Base-by-base conservation (phyloP, 495 filamentous ascomycete genomes). In the Penicillium psychrofluorescens region DNA sequence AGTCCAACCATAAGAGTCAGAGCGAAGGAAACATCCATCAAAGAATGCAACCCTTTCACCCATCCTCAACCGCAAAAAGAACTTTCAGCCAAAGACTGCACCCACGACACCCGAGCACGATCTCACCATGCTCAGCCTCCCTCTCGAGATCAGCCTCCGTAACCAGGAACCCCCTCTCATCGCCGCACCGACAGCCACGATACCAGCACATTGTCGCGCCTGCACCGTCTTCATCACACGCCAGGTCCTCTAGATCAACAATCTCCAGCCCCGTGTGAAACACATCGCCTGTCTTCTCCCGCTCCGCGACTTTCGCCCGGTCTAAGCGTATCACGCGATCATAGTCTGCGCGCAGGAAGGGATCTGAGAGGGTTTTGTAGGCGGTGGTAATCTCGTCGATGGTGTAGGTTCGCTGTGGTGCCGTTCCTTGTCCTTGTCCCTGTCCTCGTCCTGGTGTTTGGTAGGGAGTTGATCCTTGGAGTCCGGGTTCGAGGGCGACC, bases 1-100 rank as follows among this genome's bases (percentile, higher is more conserved):
- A 34, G 32, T 7, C 2, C 6, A 22, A 4, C 4, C 22, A 34
- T 10, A 34, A 34, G 10, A 34, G 32, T 7, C 32, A 34, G n/a
- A 3, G 2, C 9, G 32, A 34, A 34, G n/a, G 9, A 12, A 9
- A 12, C 9, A 34, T 10, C 3, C 10, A 3, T 12, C 1, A 39
- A 12, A 13, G 16, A 11, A 39, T 13, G 29, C 29, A 11, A 59
- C 49, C 9, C 47, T 57, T 7, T 63, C 64, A 34, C 5, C 57
- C 66, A 13, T 74, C 75, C 14, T 79, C 77, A 27, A 83, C 68
- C 11, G 75, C 79, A 74, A 88, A 90, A 35, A 79, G 64, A 29
- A 94, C 79, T 55, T 80, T 81, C 58, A 90, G 61, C 81, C 81
- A 91, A 40, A 94, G 71, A 67, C 86, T 91, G 56, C 88, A 95